phyloP scores from a whole-genome alignment of 2,329 filamentous ascomycete species.

The Ceratocystis lukuohia region DNA sequence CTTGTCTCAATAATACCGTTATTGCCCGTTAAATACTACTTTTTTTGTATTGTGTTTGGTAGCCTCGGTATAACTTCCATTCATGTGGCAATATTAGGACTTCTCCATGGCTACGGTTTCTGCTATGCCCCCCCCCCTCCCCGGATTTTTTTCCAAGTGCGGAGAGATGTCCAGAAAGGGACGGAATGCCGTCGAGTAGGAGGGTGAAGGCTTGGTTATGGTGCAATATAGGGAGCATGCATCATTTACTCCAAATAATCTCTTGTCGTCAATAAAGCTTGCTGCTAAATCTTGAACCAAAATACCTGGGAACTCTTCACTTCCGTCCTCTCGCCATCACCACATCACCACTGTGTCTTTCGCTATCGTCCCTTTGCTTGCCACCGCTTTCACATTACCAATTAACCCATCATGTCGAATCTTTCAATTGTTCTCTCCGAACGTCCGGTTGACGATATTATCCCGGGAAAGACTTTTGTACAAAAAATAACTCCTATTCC shows the following conservation, averaged over 20 bases:
- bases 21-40: neutral
- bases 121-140: neutral
- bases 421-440: slow-evolving; percentile 47
- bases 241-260: neutral
- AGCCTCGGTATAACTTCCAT: neutral
- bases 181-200: neutral
- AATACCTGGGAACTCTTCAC: neutral
- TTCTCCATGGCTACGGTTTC: neutral
- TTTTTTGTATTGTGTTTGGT: neutral
- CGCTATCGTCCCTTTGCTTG: neutral
- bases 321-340: neutral
- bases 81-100: neutral
- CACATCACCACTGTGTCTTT: neutral
- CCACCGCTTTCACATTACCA: neutral
- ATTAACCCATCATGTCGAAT: slow-evolving; percentile 24
- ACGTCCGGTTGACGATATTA: slow-evolving; percentile 45
- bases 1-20: neutral
- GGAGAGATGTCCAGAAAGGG: slow-evolving; percentile 2
- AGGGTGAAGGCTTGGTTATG: neutral
- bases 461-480: slow-evolving; percentile 39
- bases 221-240: neutral
- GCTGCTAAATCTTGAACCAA: neutral
- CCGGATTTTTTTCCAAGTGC: neutral
- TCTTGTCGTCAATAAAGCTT: neutral
- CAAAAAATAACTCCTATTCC: slow-evolving; percentile 33